Conservation (phyloP, 116 monocot species). For the Posidonia oceanica region DNA sequence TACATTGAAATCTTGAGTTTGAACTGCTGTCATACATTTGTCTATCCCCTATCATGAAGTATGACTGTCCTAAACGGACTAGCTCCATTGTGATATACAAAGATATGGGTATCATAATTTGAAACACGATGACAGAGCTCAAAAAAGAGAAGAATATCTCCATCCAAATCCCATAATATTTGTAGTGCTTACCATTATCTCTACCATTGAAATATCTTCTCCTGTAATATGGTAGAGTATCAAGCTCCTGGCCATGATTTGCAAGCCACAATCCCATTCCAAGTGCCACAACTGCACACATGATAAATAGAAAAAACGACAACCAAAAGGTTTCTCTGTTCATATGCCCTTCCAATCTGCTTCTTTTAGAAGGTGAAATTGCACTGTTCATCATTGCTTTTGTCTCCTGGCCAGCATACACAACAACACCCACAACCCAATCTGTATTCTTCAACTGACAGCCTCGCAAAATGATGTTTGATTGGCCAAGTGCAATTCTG, state of each 20-base stretch:
- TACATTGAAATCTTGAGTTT: constrained; percentile 55
- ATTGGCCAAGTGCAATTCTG: constrained; percentile 59
- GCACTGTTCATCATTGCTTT: constrained; percentile 96
- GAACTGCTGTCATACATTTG: constrained; percentile 41
- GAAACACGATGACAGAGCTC: constrained; percentile 58
- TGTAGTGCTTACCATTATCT: constrained; percentile 17
- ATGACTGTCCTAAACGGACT: constrained; percentile 61
- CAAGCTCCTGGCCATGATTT: constrained; percentile 36
- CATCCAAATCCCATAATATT: constrained; percentile 47
- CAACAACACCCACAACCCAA: constrained; percentile 64
- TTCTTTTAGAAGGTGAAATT: constrained; percentile 78
- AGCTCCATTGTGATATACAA: constrained; percentile 88
- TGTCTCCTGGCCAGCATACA: constrained; percentile 79
- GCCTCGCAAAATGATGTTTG: constrained; percentile 70
- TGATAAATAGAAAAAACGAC: constrained; percentile 17
- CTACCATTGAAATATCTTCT: constrained; percentile 28
- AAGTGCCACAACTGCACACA: constrained; percentile 38
- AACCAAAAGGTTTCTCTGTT: constrained; percentile 76
- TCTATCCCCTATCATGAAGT: constrained; percentile 49
- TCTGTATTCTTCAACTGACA: constrained; percentile 91
- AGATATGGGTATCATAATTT: constrained; percentile 79
- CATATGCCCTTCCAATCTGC: constrained; percentile 78
- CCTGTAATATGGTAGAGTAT: constrained; percentile 42
- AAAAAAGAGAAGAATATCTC: constrained; percentile 51
- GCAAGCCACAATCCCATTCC: constrained; percentile 56